Percentiles rank a stretch among this genome's conserved stretches.
phyloP scores from a whole-genome alignment of 768 basidiomycete genomes.

The Paxillus ammoniavirescens region DNA sequence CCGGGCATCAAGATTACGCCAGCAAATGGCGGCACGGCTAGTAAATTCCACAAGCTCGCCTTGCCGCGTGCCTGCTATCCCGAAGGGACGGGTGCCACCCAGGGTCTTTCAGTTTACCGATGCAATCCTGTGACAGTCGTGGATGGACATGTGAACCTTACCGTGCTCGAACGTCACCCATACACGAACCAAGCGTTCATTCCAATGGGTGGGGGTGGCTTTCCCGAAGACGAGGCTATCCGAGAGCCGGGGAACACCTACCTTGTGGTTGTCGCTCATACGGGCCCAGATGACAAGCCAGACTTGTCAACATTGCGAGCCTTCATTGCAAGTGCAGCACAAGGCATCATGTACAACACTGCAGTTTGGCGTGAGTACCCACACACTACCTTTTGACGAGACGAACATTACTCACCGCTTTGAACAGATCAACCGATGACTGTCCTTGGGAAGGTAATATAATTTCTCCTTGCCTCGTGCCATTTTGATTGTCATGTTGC shows the following conservation, averaged over 20 bases:
- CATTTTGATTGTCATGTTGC: slow-evolving; percentile 1
- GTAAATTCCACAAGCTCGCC: slow-evolving; percentile 90
- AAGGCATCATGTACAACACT: slow-evolving; percentile 83
- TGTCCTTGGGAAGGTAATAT: slow-evolving; percentile 63
- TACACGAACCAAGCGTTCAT: slow-evolving; percentile 92
- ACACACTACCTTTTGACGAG: not conserved
- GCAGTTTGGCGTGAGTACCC: slow-evolving; percentile 85
- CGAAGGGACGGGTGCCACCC: slow-evolving; percentile 48
- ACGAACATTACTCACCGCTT: slow-evolving; percentile 6
- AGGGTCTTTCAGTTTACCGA: slow-evolving; percentile 81
- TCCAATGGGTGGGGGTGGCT: slow-evolving; percentile 74
- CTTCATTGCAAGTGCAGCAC: slow-evolving; percentile 75
- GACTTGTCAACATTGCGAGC: slow-evolving; percentile 73
- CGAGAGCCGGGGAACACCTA: slow-evolving; percentile 55
- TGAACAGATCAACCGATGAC: slow-evolving; percentile 89
- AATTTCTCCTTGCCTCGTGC: not conserved
- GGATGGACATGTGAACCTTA: slow-evolving; percentile 55
- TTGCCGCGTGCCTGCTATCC: slow-evolving; percentile 70
- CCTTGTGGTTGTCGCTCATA: slow-evolving; percentile 84
- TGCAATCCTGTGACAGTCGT: slow-evolving; percentile 54
- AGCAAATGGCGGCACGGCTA: slow-evolving; percentile 88
- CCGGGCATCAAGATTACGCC: slow-evolving; percentile 68
- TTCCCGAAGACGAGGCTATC: slow-evolving; percentile 42
- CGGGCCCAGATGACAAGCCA: slow-evolving; percentile 73
- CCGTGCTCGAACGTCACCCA: slow-evolving; percentile 84